A percentile compares a stretch with the other conserved stretches of the same genome.
phyloP scores from a whole-genome alignment of 2,329 filamentous ascomycete species.

The Zarea fungicola region DNA sequence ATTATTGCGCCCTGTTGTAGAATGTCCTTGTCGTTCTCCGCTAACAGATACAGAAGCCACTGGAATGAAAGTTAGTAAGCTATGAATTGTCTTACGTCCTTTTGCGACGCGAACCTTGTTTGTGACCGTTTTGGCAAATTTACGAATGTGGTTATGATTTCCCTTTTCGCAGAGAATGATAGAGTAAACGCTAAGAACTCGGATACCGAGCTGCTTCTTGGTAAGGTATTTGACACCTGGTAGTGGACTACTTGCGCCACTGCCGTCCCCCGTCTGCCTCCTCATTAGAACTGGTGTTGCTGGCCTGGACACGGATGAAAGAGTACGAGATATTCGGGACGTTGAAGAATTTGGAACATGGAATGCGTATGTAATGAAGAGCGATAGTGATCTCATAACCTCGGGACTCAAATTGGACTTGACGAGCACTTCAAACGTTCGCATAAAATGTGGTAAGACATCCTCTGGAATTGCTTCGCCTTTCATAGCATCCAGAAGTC shows the following conservation, averaged over 20 bases:
- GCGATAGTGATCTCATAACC: conserved; percentile 76
- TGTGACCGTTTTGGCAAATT: conserved; percentile 90
- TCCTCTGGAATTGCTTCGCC: conserved; percentile 70
- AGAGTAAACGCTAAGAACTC: conserved; percentile 71
- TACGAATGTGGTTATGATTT: conserved; percentile 65
- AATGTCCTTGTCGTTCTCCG: conserved; percentile 78
- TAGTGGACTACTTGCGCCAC: conserved; percentile 24
- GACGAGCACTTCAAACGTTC: conserved; percentile 73
- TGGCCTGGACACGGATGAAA: conserved; percentile 33
- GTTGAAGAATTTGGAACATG: conserved; percentile 52
- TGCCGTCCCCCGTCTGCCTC: conserved; percentile 33
- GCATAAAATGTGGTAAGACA: conserved; percentile 69
- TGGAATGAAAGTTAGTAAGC: conserved; percentile 29
- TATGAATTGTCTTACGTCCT: neutral
- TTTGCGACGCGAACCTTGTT: conserved; percentile 65
- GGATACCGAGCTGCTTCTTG: conserved; percentile 67
- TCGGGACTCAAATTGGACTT: conserved; percentile 78
- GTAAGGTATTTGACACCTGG: conserved; percentile 39
- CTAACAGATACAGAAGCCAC: conserved; percentile 89
- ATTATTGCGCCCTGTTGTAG: conserved; percentile 79
- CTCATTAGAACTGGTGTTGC: conserved; percentile 35
- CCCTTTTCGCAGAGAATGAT: conserved; percentile 70
- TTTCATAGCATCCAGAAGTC: conserved; percentile 84
- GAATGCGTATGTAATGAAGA: conserved; percentile 90
- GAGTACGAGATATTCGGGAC: conserved; percentile 47